Base-by-base conservation (phyloP, 805 yeast species). In the Candida hungchunana region DNA sequence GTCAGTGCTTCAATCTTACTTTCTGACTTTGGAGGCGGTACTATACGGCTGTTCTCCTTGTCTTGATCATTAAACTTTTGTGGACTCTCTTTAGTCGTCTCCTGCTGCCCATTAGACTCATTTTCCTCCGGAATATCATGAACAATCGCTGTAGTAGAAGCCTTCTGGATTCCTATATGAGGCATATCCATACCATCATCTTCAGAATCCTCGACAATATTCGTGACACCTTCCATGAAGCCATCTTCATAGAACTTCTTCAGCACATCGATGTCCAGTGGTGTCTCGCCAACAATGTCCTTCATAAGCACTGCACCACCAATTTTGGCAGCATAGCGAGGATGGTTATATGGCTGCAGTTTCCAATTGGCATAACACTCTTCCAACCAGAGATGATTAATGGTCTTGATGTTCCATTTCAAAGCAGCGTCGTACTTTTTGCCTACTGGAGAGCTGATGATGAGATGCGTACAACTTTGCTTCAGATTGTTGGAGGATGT, bases 341-440 rank as follows among this genome's bases (percentile, higher is more conserved):
- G 66, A 12, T 57, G 51, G 1, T 60, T 48, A 4, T 58, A 68
- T 25, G 77, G 75, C 46, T 71, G 68, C 5, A 67, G 46, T 33
- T 60, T 62, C 89, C 93, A 83, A 30, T 68, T 58, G 0, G 72
- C 64, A 43, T 70, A 90, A 27, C 87, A 73, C 36, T 84, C 89
- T 52, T 90, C 97, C 11, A 90, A 59, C 98, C 98, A 90, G 11
- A 79, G 53, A 58, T 87, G 96, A 51, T 83, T 88, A 1, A 85
- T 79, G 2, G 82, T 65, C 20, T 69, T 67, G 16, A 85, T 61
- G 5, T 35, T 42, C 96, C 96, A 88, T 42, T 70, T 69, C 23
- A 64, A 54, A 0, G 93, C 94, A 13, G 88, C 86, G 9, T 70
- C 72, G 50, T 73, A 86, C 59, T 90, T 90, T 37, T 71, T 74